Evolutionary conservation across 164 flowering plant species (phyloP), one percentile per base, ranked within the genome.

Genomic region (Annona squamosa): DNA sequence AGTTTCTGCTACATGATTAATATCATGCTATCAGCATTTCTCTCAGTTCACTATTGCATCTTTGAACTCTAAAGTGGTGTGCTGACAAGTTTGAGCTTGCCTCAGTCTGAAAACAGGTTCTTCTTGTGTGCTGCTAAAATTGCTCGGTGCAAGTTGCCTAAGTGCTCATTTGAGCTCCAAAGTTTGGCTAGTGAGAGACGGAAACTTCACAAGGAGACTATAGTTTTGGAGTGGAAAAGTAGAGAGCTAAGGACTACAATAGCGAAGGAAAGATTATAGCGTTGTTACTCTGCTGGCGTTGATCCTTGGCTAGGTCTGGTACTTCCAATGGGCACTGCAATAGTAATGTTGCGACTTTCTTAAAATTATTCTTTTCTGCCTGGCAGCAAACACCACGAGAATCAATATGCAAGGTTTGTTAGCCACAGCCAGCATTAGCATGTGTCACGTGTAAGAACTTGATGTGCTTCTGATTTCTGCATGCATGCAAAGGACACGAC

Each of bases 141-240:
- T 45, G 85, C 92, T 0, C 83, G 85, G 76, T 90, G 97, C 73
- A 87, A 87, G 81, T 56, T 69, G 48, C 78, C 68, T 48, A 81
- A 72, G 4, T 76, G 84, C 63, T 62, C 79, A 70, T 77, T 84
- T 10, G 77, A 77, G 64, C 71, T 81, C 43, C 76, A 57, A 44
- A 70, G 75, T 3, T 4, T 67, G 57, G 79, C 71, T 48, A 71
- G 76, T 48, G 79, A 67, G 3, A 80, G 77, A 59, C 79, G 72
- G 63, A 73, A 81, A 12, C 81, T 88, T 75, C 97, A 90, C 75
- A 81, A 82, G 82, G 88, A 89, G 75, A 86, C 88, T n/a, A 66
- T 87, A n/a, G 87, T 92, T 45, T 71, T 87, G 67, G 89, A 76
- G 46, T 88, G 90, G 90, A 84, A 82, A 74, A 81, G 85, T 79